Conservation (phyloP, 2,329 filamentous ascomycete species). For the Xylaria digitata region DNA sequence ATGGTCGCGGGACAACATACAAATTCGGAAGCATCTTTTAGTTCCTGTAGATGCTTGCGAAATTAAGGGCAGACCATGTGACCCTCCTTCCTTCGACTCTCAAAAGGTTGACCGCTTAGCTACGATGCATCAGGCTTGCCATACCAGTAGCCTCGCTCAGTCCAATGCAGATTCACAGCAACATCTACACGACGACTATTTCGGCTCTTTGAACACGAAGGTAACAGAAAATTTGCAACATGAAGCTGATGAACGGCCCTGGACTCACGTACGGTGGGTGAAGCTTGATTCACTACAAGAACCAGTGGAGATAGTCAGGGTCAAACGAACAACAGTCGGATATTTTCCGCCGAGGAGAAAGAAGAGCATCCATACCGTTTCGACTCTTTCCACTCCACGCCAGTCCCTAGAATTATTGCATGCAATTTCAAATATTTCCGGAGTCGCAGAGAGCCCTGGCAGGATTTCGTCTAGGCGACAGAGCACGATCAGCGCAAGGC, state of each 20-base stretch:
- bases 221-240: conserved; percentile 45
- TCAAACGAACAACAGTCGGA: conserved; percentile 82
- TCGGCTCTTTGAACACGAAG: conserved; percentile 53
- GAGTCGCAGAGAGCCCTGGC: conserved; percentile 48
- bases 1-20: conserved; percentile 93
- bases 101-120: conserved; percentile 64
- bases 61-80: conserved; percentile 77
- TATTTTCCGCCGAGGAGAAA: conserved; percentile 92
- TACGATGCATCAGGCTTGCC: conserved; percentile 57
- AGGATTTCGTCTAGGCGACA: conserved; percentile 48
- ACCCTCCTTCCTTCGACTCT: conserved; percentile 60
- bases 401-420: conserved; percentile 71
- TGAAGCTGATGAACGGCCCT: conserved; percentile 72
- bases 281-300: conserved; percentile 75
- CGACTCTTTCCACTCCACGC: conserved; percentile 74
- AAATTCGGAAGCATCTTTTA: conserved; percentile 81
- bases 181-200: conserved; percentile 56
- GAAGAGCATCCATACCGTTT: conserved; percentile 79
- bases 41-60: conserved; percentile 91
- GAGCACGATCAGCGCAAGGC: conserved; percentile 45
- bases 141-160: conserved; percentile 40
- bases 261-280: conserved; percentile 92
- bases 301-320: conserved; percentile 85
- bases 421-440: conserved; percentile 47
- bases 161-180: conserved; percentile 44